Evolutionary conservation across 1,139 yeast species (phyloP), one percentile per base, ranked within the genome.

Genomic region (Scheffersomyces segobiensis): DNA sequence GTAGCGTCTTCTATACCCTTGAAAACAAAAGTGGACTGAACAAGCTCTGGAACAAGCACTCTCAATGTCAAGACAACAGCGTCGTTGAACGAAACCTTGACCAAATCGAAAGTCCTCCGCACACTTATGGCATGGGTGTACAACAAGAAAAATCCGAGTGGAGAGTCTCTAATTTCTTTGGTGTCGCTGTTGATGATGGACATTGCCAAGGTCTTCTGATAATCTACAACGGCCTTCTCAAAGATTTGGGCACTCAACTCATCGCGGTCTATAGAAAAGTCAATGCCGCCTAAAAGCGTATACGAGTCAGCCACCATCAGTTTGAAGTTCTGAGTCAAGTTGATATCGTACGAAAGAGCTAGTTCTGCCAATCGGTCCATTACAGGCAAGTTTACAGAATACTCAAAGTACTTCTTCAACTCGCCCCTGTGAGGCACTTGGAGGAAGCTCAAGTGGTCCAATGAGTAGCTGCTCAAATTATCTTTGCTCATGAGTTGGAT

Each of bases 281-380:
- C 69, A n/a, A 75, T 62, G 8, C 65, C 59, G 42, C 70, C 65
- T 50, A 79, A 70, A 18, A 78, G 55, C 7, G 61, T 62, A 53
- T 71, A 72, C 19, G 78, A 62, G 46, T 74, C 71, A 3, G 63
- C 60, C 2, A 77, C 56, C 57, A 71, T 73, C 2, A 77, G 69
- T 4, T 67, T 64, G 59, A 90, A 82, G 47, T 72, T 71, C 0
- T 68, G 69, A 12, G 73, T 71, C 46, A 87, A 72, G 56, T 87
- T 85, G 55, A 92, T 67, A 70, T 93, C 98, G 71, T 79, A 83
- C 18, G 93, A 85, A 52, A 77, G 67, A 0, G 87, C 79, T 62
- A 90, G 75, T 60, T 84, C 85, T 48, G 77, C 73, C n/a, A 85
- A 67, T 56, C 93, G 76, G 48, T 79, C 80, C 24, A 79, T 60